Evolutionary conservation across 768 basidiomycete species (phyloP).

Genomic region (Arthromyces matolae): DNA sequence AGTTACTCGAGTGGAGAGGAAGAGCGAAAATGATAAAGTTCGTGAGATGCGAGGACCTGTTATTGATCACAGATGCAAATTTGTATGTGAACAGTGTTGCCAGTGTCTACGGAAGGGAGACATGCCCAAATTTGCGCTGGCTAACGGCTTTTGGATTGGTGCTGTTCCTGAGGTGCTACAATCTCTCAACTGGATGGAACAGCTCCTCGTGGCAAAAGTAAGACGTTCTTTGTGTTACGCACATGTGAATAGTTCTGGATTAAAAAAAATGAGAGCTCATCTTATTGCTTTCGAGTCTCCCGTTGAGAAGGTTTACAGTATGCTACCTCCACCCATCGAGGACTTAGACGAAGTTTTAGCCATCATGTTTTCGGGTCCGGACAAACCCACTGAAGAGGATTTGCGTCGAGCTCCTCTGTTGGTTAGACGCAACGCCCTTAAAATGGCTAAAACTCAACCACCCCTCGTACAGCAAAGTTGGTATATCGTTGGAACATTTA

Average conservation of each 20-base stretch:
- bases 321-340: constrained; percentile 16
- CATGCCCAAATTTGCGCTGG: constrained; percentile 22
- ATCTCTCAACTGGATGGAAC: constrained; percentile 24
- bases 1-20: constrained; percentile 1
- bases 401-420: constrained; percentile 9
- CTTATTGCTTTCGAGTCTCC: constrained; percentile 27
- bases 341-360: not conserved
- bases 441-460: constrained; percentile 37
- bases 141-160: constrained; percentile 34
- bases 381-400: not conserved
- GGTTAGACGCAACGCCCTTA: too few species aligned
- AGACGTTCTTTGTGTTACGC: constrained; percentile 27
- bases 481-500: constrained; percentile 25
- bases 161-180: constrained; percentile 25
- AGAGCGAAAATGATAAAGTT: not conserved
- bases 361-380: not conserved
- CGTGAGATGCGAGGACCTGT: constrained; percentile 10
- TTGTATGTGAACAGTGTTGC: constrained; percentile 29
- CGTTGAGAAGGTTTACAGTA: constrained; percentile 20
- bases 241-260: constrained; percentile 20
- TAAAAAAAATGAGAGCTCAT: constrained; percentile 26
- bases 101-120: constrained; percentile 5
- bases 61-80: constrained; percentile 18
- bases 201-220: constrained; percentile 22
- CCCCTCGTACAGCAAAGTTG: constrained; percentile 27